These are phyloP conservation scores for Patellifolia procumbens DNA, from an alignment of 179 eudicot genomes.

Conservation along the genomic window DNA sequence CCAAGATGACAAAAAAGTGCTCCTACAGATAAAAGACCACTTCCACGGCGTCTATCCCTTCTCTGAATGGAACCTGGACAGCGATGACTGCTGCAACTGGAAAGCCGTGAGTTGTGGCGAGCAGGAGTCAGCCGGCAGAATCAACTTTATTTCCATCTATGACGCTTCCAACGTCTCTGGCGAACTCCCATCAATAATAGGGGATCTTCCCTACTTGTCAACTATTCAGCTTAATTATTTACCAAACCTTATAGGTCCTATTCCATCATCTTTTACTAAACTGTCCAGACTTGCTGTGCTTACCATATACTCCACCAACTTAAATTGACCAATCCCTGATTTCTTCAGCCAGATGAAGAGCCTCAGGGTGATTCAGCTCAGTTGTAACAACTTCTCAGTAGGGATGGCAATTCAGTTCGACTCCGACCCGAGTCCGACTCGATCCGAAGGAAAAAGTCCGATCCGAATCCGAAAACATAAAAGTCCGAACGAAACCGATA, in stretches of 20 bases:
- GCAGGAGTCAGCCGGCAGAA: neutral
- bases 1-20: conserved; percentile 5
- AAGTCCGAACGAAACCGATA: too few species aligned
- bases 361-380: neutral
- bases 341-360: conserved; percentile 6
- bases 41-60: neutral
- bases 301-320: neutral
- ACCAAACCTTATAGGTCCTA: conserved; percentile 5
- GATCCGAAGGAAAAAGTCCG: too few species aligned
- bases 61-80: neutral
- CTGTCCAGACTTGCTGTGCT: conserved; percentile 3
- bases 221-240: neutral
- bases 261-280: neutral
- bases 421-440: too few species aligned
- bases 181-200: neutral
- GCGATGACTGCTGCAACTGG: conserved; percentile 18
- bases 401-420: too few species aligned
- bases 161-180: neutral
- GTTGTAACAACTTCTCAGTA: neutral
- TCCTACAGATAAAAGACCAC: conserved; percentile 10
- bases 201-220: conserved; percentile 11
- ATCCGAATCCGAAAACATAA: too few species aligned
- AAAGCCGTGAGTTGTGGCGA: neutral
- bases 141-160: neutral
- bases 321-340: conserved; percentile 23